Conservation (phyloP, 2,329 filamentous ascomycete species). For the Teratosphaeriaceae sp. region DNA sequence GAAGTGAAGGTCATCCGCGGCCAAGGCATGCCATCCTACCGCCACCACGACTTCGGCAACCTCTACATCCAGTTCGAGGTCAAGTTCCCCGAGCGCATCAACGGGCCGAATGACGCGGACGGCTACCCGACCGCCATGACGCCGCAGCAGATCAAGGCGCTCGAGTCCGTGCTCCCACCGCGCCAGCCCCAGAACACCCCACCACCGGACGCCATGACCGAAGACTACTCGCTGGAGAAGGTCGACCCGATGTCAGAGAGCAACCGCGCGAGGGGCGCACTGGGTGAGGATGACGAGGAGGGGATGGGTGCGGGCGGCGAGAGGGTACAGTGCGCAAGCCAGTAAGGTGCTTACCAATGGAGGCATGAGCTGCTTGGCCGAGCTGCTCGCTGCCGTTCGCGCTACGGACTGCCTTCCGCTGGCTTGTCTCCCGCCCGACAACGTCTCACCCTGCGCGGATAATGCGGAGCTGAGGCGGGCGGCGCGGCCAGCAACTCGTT, state of each 20-base stretch:
- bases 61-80: conserved; percentile 96
- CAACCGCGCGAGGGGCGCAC: conserved; percentile 56
- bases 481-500: too few relatives aligned
- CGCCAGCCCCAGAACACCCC: conserved; percentile 59
- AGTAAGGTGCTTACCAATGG: too few relatives aligned
- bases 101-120: conserved; percentile 32
- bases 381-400: too few relatives aligned
- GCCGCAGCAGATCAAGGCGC: conserved; percentile 64
- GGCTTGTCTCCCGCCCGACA: too few relatives aligned
- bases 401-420: too few relatives aligned
- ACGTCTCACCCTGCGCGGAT: too few relatives aligned
- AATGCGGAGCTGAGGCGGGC: too few relatives aligned
- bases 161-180: conserved; percentile 79
- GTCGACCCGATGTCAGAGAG: conserved; percentile 61
- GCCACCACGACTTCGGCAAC: conserved; percentile 94
- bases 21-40: conserved; percentile 94
- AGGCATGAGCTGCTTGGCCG: too few relatives aligned
- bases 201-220: conserved; percentile 81
- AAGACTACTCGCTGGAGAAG: conserved; percentile 81
- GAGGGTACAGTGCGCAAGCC: conserved; percentile 79
- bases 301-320: conserved; percentile 58
- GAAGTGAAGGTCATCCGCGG: conserved; percentile 89
- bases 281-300: conserved; percentile 59
- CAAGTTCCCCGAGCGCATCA: conserved; percentile 70
- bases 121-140: conserved; percentile 40